Evolutionary conservation across 164 flowering plant species (phyloP).

Genomic region (Berberis thunbergii): DNA sequence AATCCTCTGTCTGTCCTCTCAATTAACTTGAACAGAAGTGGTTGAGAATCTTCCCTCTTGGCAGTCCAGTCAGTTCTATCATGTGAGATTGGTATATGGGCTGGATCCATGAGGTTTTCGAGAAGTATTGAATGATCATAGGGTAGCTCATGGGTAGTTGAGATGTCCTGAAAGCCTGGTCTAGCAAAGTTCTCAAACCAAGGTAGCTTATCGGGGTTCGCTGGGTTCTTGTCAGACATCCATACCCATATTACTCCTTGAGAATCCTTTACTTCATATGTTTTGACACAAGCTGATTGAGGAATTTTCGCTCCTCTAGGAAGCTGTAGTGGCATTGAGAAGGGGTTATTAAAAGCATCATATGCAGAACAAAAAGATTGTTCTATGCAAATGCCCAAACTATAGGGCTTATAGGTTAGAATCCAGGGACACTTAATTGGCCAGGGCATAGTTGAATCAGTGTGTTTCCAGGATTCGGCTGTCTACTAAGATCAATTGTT

Average conservation of each 20-base stretch:
- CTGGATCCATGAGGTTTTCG: constrained; percentile 98
- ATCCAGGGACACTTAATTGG: too few species aligned
- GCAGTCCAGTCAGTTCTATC: constrained; percentile 86
- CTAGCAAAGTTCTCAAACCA: constrained; percentile 87
- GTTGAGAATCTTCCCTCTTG: constrained; percentile 82
- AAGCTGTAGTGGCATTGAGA: constrained; percentile 46
- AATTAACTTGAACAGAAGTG: constrained; percentile 59
- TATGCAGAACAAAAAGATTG: too few species aligned
- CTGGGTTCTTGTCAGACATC: constrained; percentile 75
- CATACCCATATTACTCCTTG: constrained; percentile 98
- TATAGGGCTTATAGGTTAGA: too few species aligned
- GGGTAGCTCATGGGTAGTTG: constrained; percentile 88
- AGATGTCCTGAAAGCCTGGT: constrained; percentile 68
- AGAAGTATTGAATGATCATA: constrained; percentile 95
- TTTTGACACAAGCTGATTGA: constrained; percentile 52
- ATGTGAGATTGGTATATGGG: constrained; percentile 93
- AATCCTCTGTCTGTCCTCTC: constrained; percentile 78
- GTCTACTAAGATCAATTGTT: too few species aligned
- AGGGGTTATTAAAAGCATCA: background rate
- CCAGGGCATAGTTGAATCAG: too few species aligned
- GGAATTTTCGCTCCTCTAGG: constrained; percentile 78
- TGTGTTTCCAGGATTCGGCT: too few species aligned
- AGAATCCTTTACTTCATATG: constrained; percentile 74
- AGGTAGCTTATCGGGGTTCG: constrained; percentile 55
- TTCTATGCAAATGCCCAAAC: too few species aligned